A percentile compares a stretch with the other conserved stretches of the same genome.
Conservation (phyloP, 164 flowering plant species). For the Buxus sempervirens region DNA sequence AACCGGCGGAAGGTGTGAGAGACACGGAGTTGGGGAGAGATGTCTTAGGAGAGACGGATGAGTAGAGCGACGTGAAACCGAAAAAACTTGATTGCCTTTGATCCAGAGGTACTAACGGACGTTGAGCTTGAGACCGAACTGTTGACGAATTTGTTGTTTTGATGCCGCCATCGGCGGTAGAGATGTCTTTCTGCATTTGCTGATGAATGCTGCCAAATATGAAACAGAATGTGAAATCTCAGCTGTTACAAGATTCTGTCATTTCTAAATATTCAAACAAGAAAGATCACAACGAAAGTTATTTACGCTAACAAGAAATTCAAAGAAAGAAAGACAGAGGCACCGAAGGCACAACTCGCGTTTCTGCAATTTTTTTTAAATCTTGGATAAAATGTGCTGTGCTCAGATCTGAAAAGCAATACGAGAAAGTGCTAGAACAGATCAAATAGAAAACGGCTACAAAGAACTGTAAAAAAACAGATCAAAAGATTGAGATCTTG, state of each 20-base stretch:
- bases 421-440: not conserved
- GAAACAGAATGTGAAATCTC: not conserved
- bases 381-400: not conserved
- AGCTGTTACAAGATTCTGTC: not conserved
- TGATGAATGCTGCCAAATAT: not conserved
- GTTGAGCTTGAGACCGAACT: conserved; percentile 9
- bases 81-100: conserved; percentile 8
- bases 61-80: conserved; percentile 24
- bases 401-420: not conserved
- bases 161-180: conserved; percentile 21
- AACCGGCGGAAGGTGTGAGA: conserved; percentile 22
- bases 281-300: not conserved
- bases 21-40: conserved; percentile 23
- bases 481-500: not conserved
- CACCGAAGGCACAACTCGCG: not conserved
- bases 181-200: conserved; percentile 41
- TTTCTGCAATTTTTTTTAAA: not conserved
- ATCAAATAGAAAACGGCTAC: not conserved
- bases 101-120: not conserved
- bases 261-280: not conserved
- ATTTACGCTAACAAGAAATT: not conserved
- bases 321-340: not conserved
- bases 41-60: conserved; percentile 23
- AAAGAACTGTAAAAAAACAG: not conserved
- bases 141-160: not conserved